Evolutionary conservation across 345 rosid genomes (phyloP).

Genomic region (Diplotaxis tenuifolia): DNA sequence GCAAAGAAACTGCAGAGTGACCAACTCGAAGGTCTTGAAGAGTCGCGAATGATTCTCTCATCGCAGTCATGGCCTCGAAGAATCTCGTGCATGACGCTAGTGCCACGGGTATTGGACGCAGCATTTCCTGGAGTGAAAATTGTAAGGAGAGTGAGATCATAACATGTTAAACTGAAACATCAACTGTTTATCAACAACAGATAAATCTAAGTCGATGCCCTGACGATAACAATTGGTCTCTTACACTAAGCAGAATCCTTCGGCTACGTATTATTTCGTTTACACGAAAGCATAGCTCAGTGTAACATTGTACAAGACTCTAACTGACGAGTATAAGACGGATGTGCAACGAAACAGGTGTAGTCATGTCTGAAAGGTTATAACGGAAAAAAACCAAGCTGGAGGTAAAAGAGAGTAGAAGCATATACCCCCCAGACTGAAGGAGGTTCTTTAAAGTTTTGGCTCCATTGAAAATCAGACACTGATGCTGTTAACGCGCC

Average conservation of each 20-base stretch:
- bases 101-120: conserved; percentile 97
- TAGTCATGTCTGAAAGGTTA: not conserved
- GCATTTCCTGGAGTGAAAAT: conserved; percentile 67
- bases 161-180: not conserved
- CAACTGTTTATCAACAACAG: not conserved
- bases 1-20: conserved; percentile 53
- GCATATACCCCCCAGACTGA: conserved; percentile 96
- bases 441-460: conserved; percentile 96
- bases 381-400: conserved; percentile 10
- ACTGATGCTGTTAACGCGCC: conserved; percentile 91
- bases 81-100: conserved; percentile 95
- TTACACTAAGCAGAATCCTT: not conserved
- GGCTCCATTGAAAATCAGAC: conserved; percentile 95
- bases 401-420: conserved; percentile 14
- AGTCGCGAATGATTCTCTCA: conserved; percentile 95
- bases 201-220: not conserved
- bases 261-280: not conserved
- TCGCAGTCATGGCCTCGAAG: conserved; percentile 98
- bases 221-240: not conserved
- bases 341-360: not conserved
- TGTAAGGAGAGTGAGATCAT: not conserved
- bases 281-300: not conserved
- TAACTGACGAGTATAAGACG: not conserved
- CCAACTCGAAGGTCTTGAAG: conserved; percentile 88
- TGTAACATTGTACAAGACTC: not conserved